Percentiles rank a stretch among this genome's conserved stretches.
Evolutionary conservation across 768 basidiomycete genomes (phyloP).

Genomic region (Psilocybe cubensis): DNA sequence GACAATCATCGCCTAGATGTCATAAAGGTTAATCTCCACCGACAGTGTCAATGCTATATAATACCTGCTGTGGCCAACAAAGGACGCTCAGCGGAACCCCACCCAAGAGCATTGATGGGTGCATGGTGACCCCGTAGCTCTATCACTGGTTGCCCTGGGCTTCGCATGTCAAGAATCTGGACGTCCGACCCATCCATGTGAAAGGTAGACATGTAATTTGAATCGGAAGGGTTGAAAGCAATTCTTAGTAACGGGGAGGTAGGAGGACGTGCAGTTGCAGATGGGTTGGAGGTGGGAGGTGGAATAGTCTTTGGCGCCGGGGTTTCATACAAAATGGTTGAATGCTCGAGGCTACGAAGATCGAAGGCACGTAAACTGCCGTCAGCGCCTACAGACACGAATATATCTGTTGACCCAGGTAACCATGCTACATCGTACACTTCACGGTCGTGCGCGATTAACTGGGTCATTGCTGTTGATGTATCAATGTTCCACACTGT

Average conservation of each 20-base stretch:
- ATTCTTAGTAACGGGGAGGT: slow-evolving; percentile 86
- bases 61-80: slow-evolving; percentile 87
- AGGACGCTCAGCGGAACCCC: slow-evolving; percentile 85
- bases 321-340: slow-evolving; percentile 96
- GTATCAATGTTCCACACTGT: slow-evolving; percentile 99
- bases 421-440: slow-evolving; percentile 99
- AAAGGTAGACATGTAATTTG: slow-evolving; percentile 97
- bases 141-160: slow-evolving; percentile 93
- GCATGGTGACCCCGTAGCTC: slow-evolving; percentile 85
- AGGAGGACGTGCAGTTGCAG: slow-evolving; percentile 65
- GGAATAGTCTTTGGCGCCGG: slow-evolving; percentile 76
- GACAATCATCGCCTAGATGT: slow-evolving; percentile 84
- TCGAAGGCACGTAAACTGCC: slow-evolving; percentile 97
- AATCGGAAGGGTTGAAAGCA: slow-evolving; percentile 88
- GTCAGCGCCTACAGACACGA: slow-evolving; percentile 97
- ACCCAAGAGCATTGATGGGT: slow-evolving; percentile 85
- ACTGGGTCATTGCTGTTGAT: slow-evolving; percentile 90
- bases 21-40: background rate
- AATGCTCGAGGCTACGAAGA: slow-evolving; percentile 94
- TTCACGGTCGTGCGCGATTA: slow-evolving; percentile 96
- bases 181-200: slow-evolving; percentile 91
- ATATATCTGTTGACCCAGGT: slow-evolving; percentile 93
- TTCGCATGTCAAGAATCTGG: slow-evolving; percentile 96
- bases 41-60: slow-evolving; percentile 21
- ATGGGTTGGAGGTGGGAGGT: slow-evolving; percentile 58